These are phyloP conservation scores for Venturia asperata DNA, from an alignment of 2,329 filamentous ascomycete species.

Conservation along the genomic window DNA sequence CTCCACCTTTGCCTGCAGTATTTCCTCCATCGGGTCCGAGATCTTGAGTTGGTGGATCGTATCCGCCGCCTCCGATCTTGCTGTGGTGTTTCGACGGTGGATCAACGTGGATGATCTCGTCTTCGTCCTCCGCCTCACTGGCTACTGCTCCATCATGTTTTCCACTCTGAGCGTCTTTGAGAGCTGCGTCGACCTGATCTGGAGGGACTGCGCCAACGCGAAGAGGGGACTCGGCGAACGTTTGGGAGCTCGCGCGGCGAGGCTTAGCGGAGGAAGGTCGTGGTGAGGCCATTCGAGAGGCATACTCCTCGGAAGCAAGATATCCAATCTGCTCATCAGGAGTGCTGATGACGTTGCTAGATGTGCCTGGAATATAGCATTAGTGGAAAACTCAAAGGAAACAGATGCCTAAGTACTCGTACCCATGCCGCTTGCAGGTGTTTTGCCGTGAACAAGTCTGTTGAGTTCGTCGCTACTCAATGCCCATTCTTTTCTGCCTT, in stretches of 20 bases:
- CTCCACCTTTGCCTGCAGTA: constrained; percentile 41
- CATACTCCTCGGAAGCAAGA: constrained; percentile 77
- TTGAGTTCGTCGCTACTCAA: constrained; percentile 87
- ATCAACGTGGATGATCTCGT: constrained; percentile 69
- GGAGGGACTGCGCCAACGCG: constrained; percentile 44
- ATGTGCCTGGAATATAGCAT: constrained; percentile 6
- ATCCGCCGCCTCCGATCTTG: constrained; percentile 43
- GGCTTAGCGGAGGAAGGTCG: constrained; percentile 39
- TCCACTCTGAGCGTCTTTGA: constrained; percentile 19
- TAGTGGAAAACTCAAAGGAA: neutral
- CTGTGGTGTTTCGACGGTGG: constrained; percentile 43
- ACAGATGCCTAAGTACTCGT: constrained; percentile 26
- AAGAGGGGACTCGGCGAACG: constrained; percentile 44
- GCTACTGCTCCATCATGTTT: constrained; percentile 35
- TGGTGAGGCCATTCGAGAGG: constrained; percentile 67
- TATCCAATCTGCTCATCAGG: constrained; percentile 90
- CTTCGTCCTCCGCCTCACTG: constrained; percentile 43
- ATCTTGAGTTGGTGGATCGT: constrained; percentile 47
- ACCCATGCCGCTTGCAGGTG: constrained; percentile 47
- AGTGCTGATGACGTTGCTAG: constrained; percentile 48
- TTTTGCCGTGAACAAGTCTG: constrained; percentile 73
- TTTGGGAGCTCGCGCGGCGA: constrained; percentile 41
- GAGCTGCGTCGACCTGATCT: constrained; percentile 32
- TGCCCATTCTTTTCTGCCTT: constrained; percentile 64
- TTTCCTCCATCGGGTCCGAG: constrained; percentile 42